Base-by-base conservation (phyloP, 176 grass and related monocot genomes). In the Poa pratensis region DNA sequence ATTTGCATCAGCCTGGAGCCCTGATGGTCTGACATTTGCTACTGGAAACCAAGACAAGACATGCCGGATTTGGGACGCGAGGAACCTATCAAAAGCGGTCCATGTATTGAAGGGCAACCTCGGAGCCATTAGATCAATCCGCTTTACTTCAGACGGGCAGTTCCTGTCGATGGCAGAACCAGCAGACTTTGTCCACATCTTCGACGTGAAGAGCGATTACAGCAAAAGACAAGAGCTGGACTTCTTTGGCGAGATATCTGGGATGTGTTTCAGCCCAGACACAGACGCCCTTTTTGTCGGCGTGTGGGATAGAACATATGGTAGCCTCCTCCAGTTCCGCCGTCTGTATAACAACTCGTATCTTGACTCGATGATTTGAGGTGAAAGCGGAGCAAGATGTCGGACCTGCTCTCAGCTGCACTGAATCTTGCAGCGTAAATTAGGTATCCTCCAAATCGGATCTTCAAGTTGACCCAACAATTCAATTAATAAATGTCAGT, bases 1-100 rank as follows among this genome's bases (percentile, higher is more conserved):
- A 49, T 99, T 99, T 80, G 93, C 97, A 78, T 96, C 97, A 7
- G 94, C 97, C 42, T 99, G 97, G 97, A 87, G 87, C 84, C 97
- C 94, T 49, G 92, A 96, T 74, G 97, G 97, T 34, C 65, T 48
- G 26, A 94, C 91, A 51, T 99, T 99, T 85, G 93, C 97, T 18
- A 99, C 97, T 58, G 97, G 97, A 45, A 99, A 99, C 85, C 97
- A 99, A 87, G 97, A 99, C 59, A 99, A 94, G 82, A 99, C 97
- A 65, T 99, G 97, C 82, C 83, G 97, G n/a, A 76, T 99, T 57
- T 99, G 97, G 94, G 97, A 99, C 26, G 75, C 68, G 5, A 88
- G 97, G 54, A 99, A 99, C 61, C 84, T 99, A 35, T 94, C 97
- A 1, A 81, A 96, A 78, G 87, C 97, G 7, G 80, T 94, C 13